A percentile compares a stretch with the other conserved stretches of the same genome.
These are phyloP conservation scores for Arachis monticola DNA, from an alignment of 331 rosid species.

Conservation along the genomic window DNA sequence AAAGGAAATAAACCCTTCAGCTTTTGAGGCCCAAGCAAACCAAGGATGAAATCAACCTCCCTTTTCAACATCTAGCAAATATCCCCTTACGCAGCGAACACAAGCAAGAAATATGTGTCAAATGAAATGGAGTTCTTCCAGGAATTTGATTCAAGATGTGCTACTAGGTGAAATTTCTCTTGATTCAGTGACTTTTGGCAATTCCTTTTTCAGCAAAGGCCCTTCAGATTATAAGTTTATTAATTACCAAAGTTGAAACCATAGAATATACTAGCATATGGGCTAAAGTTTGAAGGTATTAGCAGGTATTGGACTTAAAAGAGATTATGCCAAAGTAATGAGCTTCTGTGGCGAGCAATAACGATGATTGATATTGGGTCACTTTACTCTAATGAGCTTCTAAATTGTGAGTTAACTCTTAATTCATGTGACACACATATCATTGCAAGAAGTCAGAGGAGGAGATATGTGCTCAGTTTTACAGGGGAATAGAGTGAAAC, in stretches of 20 bases:
- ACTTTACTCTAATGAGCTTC: conserved; percentile 24
- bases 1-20: conserved; percentile 32
- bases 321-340: not conserved
- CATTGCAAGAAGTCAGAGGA: not conserved
- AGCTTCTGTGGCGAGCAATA: not conserved
- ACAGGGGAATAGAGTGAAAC: conserved; percentile 15
- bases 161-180: conserved; percentile 24
- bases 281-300: conserved; percentile 20
- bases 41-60: not conserved
- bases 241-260: conserved; percentile 20
- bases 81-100: conserved; percentile 7
- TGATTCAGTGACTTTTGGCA: conserved; percentile 22
- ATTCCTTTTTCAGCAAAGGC: conserved; percentile 22
- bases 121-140: conserved; percentile 21
- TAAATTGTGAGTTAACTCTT: conserved; percentile 5
- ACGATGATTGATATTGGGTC: conserved; percentile 15
- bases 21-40: conserved; percentile 27
- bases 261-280: not conserved
- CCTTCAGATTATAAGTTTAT: conserved; percentile 16
- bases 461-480: not conserved
- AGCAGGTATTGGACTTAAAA: conserved; percentile 23
- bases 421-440: not conserved
- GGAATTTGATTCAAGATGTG: conserved; percentile 21
- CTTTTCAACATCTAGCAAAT: conserved; percentile 12
- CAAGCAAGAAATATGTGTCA: conserved; percentile 18